Evolutionary conservation across 306 rosid species (phyloP), one percentile per base, ranked within the genome.

Genomic region (Datisca glomerata): DNA sequence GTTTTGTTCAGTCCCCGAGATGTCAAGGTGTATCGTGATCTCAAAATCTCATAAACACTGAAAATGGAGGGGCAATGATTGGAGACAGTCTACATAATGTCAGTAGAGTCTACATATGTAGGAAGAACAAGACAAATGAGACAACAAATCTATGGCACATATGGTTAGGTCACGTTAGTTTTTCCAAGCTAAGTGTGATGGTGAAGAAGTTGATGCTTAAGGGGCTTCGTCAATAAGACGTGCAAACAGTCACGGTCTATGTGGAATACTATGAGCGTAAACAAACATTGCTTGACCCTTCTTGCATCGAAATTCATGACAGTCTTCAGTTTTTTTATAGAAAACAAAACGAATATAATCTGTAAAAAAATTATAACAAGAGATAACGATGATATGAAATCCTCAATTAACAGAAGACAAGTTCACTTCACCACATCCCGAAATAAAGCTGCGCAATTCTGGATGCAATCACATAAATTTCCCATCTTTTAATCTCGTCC

Each of bases 401-500:
- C n/a, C n/a, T n/a, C n/a, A n/a, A n/a, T n/a, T n/a, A n/a, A n/a
- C n/a, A n/a, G n/a, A n/a, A n/a, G n/a, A n/a, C n/a, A n/a, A n/a
- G n/a, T n/a, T n/a, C n/a, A n/a, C n/a, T n/a, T n/a, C n/a, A n/a
- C n/a, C n/a, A n/a, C n/a, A n/a, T n/a, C 21, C 95, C 97, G 31
- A 89, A 64, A 59, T 83, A 89, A 6, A 89, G 77, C 57, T 89
- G 95, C 5, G 91, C 95, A 24, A 89, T 89, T 21, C 95, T 78
- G 11, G 97, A 89, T 0, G 97, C 97, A 47, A 89, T 89, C 66
- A 83, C 97, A 2, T 93, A 94, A 40, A 89, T 83, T 57, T 83
- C 93, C 79, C 91, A 74, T 37, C 97, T 62, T 52, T 69, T 73
- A 12, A 89, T 72, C 14, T 95, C 97, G 0, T 91, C 58, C 12